These are phyloP conservation scores for Neurospora hispaniola DNA, from an alignment of 495 filamentous ascomycete genomes.

Conservation along the genomic window DNA sequence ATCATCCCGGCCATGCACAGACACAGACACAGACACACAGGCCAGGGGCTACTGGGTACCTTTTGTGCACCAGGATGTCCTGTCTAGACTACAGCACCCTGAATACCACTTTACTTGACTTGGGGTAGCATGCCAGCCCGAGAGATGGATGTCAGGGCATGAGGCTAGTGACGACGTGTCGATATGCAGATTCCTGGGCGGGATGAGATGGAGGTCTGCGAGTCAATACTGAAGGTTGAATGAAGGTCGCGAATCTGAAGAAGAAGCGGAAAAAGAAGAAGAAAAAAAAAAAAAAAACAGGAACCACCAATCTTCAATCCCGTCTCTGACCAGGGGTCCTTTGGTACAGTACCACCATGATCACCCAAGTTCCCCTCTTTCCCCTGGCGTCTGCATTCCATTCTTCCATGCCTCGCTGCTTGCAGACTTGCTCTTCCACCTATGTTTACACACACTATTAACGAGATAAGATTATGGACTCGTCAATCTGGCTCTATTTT, in stretches of 20 bases:
- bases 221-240: neutral
- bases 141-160: constrained; percentile 17
- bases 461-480: neutral
- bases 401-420: neutral
- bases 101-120: neutral
- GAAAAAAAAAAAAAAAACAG: neutral
- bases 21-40: neutral
- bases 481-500: no score
- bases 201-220: neutral
- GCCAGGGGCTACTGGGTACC: neutral
- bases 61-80: neutral
- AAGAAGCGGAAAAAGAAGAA: no score
- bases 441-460: neutral
- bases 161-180: constrained; percentile 23
- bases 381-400: neutral
- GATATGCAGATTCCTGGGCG: constrained; percentile 18
- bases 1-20: neutral
- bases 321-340: neutral
- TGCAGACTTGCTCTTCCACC: neutral
- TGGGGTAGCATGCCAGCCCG: neutral
- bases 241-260: neutral
- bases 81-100: neutral
- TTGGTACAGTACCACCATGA: neutral
- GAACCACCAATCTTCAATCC: neutral
- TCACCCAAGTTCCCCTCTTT: neutral